Conservation (phyloP, 2,329 filamentous ascomycete genomes). For the Tolypocladium paradoxum region DNA sequence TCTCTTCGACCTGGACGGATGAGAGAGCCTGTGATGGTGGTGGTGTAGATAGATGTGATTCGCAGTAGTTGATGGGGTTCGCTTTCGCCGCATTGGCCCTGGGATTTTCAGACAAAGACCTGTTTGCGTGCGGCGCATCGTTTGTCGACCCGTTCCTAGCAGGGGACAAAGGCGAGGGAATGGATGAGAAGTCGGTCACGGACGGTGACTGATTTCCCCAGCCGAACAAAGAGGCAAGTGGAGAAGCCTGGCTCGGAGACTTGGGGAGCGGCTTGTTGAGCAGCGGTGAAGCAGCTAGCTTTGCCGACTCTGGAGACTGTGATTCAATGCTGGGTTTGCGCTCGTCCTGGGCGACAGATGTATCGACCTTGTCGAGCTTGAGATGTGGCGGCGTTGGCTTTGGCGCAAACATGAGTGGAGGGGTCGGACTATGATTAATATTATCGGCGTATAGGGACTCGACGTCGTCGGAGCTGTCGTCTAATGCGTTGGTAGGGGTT, state of each 20-base stretch:
- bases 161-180: constrained; percentile 41
- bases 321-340: constrained; percentile 11
- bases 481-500: constrained; percentile 13
- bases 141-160: constrained; percentile 22
- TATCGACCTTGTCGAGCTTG: constrained; percentile 33
- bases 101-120: constrained; percentile 20
- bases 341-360: constrained; percentile 15
- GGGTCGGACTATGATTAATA: constrained; percentile 27
- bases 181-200: constrained; percentile 40
- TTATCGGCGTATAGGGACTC: constrained; percentile 20
- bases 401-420: constrained; percentile 35
- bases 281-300: constrained; percentile 21
- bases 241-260: constrained; percentile 38
- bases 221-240: constrained; percentile 41
- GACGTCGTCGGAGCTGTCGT: constrained; percentile 17
- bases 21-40: constrained; percentile 26
- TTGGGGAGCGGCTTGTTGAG: constrained; percentile 45
- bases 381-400: constrained; percentile 43
- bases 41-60: constrained; percentile 42
- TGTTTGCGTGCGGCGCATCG: constrained; percentile 17
- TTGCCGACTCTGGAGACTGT: constrained; percentile 17
- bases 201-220: constrained; percentile 38
- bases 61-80: constrained; percentile 36
- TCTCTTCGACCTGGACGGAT: constrained; percentile 59
- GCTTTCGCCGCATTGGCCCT: constrained; percentile 30